Conservation (phyloP, 179 eudicot genomes). For the Drosera spatulata region DNA sequence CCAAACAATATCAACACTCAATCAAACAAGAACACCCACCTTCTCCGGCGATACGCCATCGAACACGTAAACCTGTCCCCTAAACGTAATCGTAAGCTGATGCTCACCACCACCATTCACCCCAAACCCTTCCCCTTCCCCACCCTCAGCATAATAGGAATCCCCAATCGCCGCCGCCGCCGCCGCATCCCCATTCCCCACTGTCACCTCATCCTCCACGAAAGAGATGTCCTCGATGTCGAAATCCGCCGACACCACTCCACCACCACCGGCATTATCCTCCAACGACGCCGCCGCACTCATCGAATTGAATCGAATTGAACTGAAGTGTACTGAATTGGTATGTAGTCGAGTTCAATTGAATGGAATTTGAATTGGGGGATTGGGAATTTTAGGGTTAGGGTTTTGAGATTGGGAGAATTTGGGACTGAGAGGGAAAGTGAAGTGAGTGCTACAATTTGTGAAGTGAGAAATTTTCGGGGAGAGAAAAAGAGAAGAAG, state of each 20-base stretch:
- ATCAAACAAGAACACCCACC: slow-evolving; percentile 12
- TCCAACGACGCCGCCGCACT: background rate
- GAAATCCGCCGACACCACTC: slow-evolving; percentile 3
- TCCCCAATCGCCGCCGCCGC: background rate
- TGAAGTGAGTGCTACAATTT: background rate
- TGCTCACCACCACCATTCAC: slow-evolving; percentile 16
- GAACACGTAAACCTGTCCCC: slow-evolving; percentile 56
- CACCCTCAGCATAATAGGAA: background rate
- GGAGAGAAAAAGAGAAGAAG: background rate
- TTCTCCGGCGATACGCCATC: slow-evolving; percentile 59
- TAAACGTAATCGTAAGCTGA: slow-evolving; percentile 60
- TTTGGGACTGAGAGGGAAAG: background rate
- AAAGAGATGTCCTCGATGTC: slow-evolving; percentile 2
- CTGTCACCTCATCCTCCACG: slow-evolving; percentile 5
- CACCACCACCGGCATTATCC: slow-evolving; percentile 3
- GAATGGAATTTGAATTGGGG: background rate
- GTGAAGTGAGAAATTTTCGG: background rate
- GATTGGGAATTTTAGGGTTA: too few relatives aligned
- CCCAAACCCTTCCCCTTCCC: slow-evolving; percentile 11
- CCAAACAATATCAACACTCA: background rate
- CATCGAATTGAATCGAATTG: background rate
- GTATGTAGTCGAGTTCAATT: background rate
- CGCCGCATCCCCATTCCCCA: slow-evolving; percentile 2
- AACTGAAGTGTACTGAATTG: background rate
- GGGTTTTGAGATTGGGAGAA: background rate